Conservation (phyloP, 371 early-diverging fungal species). For the Mortierella sp. region DNA sequence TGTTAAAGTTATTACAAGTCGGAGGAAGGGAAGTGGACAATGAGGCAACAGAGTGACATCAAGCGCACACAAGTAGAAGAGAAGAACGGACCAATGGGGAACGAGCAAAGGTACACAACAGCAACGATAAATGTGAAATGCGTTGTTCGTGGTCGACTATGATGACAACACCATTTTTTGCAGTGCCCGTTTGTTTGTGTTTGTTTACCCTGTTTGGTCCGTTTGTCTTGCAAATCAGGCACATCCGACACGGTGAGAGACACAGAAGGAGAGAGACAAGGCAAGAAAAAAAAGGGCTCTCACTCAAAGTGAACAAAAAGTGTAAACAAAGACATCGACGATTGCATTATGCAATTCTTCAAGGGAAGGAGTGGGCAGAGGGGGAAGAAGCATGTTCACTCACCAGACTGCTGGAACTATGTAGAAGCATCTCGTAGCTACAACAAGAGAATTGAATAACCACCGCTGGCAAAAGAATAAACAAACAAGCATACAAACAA, state of each 20-base stretch:
- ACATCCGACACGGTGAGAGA: neutral
- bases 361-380: neutral
- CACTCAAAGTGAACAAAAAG: neutral
- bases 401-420: neutral
- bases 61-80: neutral
- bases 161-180: neutral
- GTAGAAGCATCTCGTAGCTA: neutral
- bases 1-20: neutral
- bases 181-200: neutral
- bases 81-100: neutral
- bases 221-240: conserved; percentile 8
- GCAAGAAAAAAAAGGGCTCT: neutral
- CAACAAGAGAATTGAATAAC: neutral
- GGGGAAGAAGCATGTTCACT: neutral
- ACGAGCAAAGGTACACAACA: neutral
- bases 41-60: neutral
- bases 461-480: too few species aligned
- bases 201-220: conserved; percentile 1
- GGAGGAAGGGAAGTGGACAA: neutral
- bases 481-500: neutral
- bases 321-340: neutral
- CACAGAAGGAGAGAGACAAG: neutral
- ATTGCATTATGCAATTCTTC: conserved; percentile 4
- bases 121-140: neutral
- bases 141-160: conserved; percentile 1